phyloP scores from a whole-genome alignment of 2,329 filamentous ascomycete genomes.

The Leptographium wingfieldii region DNA sequence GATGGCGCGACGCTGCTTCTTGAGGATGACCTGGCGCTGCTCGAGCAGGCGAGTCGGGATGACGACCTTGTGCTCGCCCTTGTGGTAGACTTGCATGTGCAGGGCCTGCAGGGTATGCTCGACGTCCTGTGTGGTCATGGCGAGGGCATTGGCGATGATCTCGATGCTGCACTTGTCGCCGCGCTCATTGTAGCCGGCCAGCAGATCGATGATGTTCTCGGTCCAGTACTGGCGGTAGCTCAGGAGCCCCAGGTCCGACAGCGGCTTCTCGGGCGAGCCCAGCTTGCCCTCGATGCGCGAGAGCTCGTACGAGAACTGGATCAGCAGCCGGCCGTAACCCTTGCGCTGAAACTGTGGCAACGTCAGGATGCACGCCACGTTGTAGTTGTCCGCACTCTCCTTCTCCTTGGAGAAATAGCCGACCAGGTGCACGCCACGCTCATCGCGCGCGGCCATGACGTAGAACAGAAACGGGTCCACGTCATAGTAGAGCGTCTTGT shows the following conservation, averaged over 20 bases:
- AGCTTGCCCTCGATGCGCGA: constrained; percentile 91
- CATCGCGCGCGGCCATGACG: constrained; percentile 84
- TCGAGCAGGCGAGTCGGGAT: constrained; percentile 73
- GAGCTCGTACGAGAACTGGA: constrained; percentile 95
- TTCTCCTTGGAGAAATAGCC: constrained; percentile 99
- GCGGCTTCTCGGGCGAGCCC: constrained; percentile 90
- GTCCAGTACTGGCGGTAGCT: constrained; percentile 98
- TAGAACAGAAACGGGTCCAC: constrained; percentile 99
- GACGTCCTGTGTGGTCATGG: constrained; percentile 97
- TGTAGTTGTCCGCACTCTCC: constrained; percentile 92
- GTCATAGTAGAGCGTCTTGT: constrained; percentile 98
- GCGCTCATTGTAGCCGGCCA: constrained; percentile 59
- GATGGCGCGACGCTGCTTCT: constrained; percentile 65
- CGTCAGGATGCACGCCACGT: constrained; percentile 94
- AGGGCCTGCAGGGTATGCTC: constrained; percentile 88
- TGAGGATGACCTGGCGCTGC: constrained; percentile 66
- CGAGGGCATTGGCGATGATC: constrained; percentile 61
- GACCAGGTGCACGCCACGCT: constrained; percentile 87
- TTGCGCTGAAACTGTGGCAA: constrained; percentile 93
- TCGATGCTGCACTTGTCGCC: constrained; percentile 73
- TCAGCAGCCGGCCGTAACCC: constrained; percentile 83
- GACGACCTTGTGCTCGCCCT: constrained; percentile 93
- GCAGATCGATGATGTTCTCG: constrained; percentile 77
- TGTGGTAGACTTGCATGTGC: constrained; percentile 91
- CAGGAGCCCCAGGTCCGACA: constrained; percentile 83